Evolutionary conservation across 805 yeast species (phyloP).

Genomic region (Vanderwaltozyma tropicalis): DNA sequence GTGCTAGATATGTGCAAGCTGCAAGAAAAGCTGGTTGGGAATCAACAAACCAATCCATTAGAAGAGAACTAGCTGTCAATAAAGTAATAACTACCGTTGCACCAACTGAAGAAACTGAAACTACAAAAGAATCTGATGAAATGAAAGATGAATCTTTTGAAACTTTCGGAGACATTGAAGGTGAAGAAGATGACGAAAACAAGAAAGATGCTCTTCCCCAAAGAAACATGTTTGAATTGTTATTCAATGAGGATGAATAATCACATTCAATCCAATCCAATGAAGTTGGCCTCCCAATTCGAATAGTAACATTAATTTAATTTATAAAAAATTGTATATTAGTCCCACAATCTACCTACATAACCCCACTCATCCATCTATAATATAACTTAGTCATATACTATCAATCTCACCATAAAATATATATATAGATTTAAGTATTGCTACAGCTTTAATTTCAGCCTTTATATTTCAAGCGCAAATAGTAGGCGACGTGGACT

Average conservation of each 20-base stretch:
- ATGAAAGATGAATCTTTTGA: slow-evolving; percentile 1
- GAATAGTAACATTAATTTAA: too few relatives aligned
- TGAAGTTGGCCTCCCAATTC: too few relatives aligned
- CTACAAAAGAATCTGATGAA: neutral
- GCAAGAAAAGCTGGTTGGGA: slow-evolving; percentile 71
- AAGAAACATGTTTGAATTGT: slow-evolving; percentile 1
- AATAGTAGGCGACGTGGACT: too few relatives aligned
- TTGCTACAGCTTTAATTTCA: too few relatives aligned
- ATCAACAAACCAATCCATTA: slow-evolving; percentile 43
- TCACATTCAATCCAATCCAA: neutral
- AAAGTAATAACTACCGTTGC: neutral
- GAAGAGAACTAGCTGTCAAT: slow-evolving; percentile 16
- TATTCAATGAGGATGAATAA: neutral
- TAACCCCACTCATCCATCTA: too few relatives aligned
- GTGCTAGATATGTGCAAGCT: slow-evolving; percentile 51
- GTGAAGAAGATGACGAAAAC: neutral
- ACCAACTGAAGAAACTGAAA: neutral
- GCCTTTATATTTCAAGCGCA: too few relatives aligned
- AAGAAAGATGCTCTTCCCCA: neutral
- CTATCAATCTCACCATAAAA: too few relatives aligned
- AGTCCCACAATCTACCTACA: too few relatives aligned
- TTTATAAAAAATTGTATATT: too few relatives aligned
- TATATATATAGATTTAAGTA: too few relatives aligned
- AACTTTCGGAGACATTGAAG: slow-evolving; percentile 3
- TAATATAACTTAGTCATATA: too few relatives aligned